A percentile compares a stretch with the other conserved stretches of the same genome.
Conservation (phyloP, 2,329 filamentous ascomycete genomes). For the Aureobasidium sp. region DNA sequence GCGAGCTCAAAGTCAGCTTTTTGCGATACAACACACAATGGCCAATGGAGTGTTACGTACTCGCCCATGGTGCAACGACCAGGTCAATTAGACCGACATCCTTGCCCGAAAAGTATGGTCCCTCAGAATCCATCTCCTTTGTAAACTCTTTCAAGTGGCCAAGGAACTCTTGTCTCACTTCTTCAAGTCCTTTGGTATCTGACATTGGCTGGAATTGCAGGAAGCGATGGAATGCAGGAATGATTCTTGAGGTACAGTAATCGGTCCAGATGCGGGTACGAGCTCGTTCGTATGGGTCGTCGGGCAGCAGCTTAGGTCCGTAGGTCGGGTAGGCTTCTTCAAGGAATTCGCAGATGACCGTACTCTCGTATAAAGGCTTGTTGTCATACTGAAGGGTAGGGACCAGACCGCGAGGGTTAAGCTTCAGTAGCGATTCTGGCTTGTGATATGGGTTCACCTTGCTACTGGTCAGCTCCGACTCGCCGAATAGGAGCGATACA, state of each 20-base stretch:
- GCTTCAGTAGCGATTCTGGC: constrained; percentile 55
- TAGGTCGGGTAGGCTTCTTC: constrained; percentile 59
- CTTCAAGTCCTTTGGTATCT: constrained; percentile 35
- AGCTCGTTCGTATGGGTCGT: constrained; percentile 58
- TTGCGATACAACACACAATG: not conserved
- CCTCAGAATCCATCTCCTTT: constrained; percentile 52
- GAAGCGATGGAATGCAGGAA: constrained; percentile 62
- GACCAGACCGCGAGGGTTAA: constrained; percentile 70
- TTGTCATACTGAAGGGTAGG: constrained; percentile 55
- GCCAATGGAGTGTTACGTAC: constrained; percentile 24
- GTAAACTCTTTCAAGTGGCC: constrained; percentile 54
- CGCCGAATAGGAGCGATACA: constrained; percentile 29
- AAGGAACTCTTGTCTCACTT: constrained; percentile 54
- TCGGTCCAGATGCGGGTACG: constrained; percentile 66
- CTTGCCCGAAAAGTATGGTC: constrained; percentile 62
- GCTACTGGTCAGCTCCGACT: not conserved
- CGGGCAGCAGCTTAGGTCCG: constrained; percentile 49
- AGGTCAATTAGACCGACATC: constrained; percentile 63
- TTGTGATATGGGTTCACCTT: constrained; percentile 76
- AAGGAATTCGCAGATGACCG: constrained; percentile 67
- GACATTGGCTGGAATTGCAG: constrained; percentile 42
- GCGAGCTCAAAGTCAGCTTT: constrained; percentile 11
- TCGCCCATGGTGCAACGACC: constrained; percentile 65
- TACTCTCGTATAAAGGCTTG: constrained; percentile 65
- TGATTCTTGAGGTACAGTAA: constrained; percentile 59